phyloP scores from a whole-genome alignment of 2,329 filamentous ascomycete species.

The Calycina herbarum region DNA sequence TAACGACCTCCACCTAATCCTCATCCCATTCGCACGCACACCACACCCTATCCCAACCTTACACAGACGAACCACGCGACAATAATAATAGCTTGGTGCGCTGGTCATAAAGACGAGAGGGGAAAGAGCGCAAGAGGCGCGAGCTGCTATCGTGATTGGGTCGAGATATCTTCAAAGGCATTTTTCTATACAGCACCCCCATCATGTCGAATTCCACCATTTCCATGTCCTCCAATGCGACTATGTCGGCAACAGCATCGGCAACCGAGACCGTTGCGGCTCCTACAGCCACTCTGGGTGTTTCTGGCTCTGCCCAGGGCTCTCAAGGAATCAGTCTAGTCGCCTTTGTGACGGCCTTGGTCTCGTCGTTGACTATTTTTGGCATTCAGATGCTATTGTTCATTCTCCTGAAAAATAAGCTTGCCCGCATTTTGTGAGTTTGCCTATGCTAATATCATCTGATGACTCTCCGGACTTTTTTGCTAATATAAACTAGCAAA shows the following conservation, averaged over 20 bases:
- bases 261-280: constrained; percentile 7
- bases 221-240: neutral
- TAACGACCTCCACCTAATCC: neutral
- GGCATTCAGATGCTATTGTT: constrained; percentile 65
- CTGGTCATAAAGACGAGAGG: neutral
- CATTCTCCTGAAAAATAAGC: constrained; percentile 71
- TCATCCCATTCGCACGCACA: neutral
- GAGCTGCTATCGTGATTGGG: neutral
- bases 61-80: neutral
- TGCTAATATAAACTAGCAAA: constrained; percentile 53
- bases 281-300: neutral
- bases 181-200: neutral
- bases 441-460: neutral
- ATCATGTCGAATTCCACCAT: constrained; percentile 4
- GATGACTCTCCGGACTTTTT: neutral
- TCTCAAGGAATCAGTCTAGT: constrained; percentile 36
- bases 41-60: neutral
- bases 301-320: constrained; percentile 26
- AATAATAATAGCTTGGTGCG: neutral
- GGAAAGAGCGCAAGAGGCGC: neutral
- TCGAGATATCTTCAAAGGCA: neutral
- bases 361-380: constrained; percentile 35
- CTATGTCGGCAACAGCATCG: neutral
- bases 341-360: constrained; percentile 36
- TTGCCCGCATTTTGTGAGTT: constrained; percentile 79